Base-by-base conservation (phyloP, 306 rosid genomes). In the Malus asiatica region DNA sequence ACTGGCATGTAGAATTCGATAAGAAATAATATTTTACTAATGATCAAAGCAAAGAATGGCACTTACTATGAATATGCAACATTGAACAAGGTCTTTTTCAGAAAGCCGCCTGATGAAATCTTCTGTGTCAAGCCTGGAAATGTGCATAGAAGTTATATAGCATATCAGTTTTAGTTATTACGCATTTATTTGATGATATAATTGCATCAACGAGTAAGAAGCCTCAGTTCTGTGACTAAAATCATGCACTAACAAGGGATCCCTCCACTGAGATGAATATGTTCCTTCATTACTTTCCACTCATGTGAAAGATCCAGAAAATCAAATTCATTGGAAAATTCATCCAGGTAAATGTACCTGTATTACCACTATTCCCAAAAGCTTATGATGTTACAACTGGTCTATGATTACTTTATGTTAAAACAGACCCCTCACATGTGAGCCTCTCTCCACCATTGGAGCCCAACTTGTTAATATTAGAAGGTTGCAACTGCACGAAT, bases 41-140 rank as follows among this genome's bases (percentile, higher is more conserved):
- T 64, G 12, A 23, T 35, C 2, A 44, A 30, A 51, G 11, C 52
- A 57, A 25, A 59, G 40, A 67, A 72, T 38, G 51, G 74, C 12
- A 89, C 97, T 88, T 90, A 92, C 99, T 67, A 83, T 46, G 91
- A 80, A 81, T 92, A 89, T 59, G 96, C 97, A 70, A 83, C 58
- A 84, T 89, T 89, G 87, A 95, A 95, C 76, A 95, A 14, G 3
- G 88, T 79, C 83, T 84, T 84, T 71, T 90, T 95, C 14, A 95
- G 52, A 53, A 92, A 61, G 79, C 99, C 90, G 14, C 99, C 96
- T 0, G 93, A 52, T 29, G 97, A 82, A 77, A 95, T 84, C 90
- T 83, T 92, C 78, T 89, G 97, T 22, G 83, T 89, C 89, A 95
- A 86, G 68, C 97, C 99, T 95, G 96, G 55, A 76, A 68, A 79